A percentile compares a stretch with the other conserved stretches of the same genome.
Conservation (phyloP, 2,329 filamentous ascomycete species). For the Colletotrichum sublineola region DNA sequence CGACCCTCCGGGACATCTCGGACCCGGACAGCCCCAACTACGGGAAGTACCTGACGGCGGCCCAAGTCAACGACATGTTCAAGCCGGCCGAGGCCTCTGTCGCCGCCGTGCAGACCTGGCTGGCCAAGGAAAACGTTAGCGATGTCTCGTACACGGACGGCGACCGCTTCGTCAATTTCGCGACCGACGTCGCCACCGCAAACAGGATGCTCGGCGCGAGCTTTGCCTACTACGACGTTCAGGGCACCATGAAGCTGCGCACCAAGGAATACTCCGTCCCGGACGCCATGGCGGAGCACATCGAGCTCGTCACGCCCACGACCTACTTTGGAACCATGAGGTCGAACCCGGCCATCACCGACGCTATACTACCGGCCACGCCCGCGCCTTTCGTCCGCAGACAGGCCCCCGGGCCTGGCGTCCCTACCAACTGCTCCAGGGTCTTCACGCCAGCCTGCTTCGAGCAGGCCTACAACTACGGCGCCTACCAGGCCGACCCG, state of each 20-base stretch:
- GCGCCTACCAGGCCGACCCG: slow-evolving; percentile 58
- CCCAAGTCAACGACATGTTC: slow-evolving; percentile 46
- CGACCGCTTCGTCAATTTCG: slow-evolving; percentile 50
- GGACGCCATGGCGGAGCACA: slow-evolving; percentile 52
- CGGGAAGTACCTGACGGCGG: slow-evolving; percentile 46
- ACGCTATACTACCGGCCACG: slow-evolving; percentile 16
- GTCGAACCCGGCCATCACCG: slow-evolving; percentile 29
- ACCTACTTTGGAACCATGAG: slow-evolving; percentile 58
- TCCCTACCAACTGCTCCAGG: slow-evolving; percentile 47
- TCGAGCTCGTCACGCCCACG: slow-evolving; percentile 61
- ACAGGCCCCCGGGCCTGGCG: slow-evolving; percentile 40
- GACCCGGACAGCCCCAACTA: slow-evolving; percentile 47
- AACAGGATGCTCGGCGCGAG: slow-evolving; percentile 57
- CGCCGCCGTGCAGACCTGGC: slow-evolving; percentile 45
- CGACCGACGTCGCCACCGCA: slow-evolving; percentile 51
- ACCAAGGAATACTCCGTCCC: slow-evolving; percentile 48
- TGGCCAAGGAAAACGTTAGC: slow-evolving; percentile 41
- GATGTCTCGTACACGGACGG: slow-evolving; percentile 41
- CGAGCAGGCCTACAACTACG: slow-evolving; percentile 63
- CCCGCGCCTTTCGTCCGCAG: slow-evolving; percentile 16
- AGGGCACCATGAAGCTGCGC: slow-evolving; percentile 52
- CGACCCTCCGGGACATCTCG: slow-evolving; percentile 46
- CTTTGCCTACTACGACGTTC: slow-evolving; percentile 58
- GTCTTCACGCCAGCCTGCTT: slow-evolving; percentile 62
- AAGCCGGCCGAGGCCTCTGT: slow-evolving; percentile 44